Percentiles rank a stretch among this genome's conserved stretches.
These are phyloP conservation scores for Calonectria leucothoes DNA, from an alignment of 2,329 filamentous ascomycete genomes.

Conservation along the genomic window DNA sequence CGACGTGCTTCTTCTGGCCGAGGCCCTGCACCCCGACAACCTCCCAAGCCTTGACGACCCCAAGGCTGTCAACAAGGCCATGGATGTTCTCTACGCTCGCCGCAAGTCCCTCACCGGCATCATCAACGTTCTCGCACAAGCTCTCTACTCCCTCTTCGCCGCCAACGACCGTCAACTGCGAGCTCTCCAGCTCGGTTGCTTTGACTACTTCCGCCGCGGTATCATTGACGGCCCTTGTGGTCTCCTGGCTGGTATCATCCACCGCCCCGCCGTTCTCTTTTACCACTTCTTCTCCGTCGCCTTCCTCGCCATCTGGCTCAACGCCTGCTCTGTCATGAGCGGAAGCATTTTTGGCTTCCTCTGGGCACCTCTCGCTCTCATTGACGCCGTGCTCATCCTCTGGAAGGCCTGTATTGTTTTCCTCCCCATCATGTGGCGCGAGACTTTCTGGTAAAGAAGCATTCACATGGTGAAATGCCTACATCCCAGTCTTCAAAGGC, in stretches of 20 bases:
- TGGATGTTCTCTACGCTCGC: slow-evolving; percentile 85
- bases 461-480: not conserved
- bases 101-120: slow-evolving; percentile 86
- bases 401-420: slow-evolving; percentile 87
- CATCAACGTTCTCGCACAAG: slow-evolving; percentile 98
- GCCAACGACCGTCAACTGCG: slow-evolving; percentile 82
- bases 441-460: slow-evolving; percentile 55
- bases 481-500: not conserved
- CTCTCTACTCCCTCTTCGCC: slow-evolving; percentile 91
- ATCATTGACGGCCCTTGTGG: slow-evolving; percentile 83
- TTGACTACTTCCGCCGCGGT: slow-evolving; percentile 86
- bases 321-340: slow-evolving; percentile 53
- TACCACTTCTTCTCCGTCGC: slow-evolving; percentile 97
- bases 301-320: slow-evolving; percentile 83
- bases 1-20: slow-evolving; percentile 83
- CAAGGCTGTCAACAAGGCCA: slow-evolving; percentile 72
- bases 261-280: slow-evolving; percentile 80
- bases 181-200: slow-evolving; percentile 89
- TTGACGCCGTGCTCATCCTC: slow-evolving; percentile 77
- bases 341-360: slow-evolving; percentile 53
- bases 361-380: slow-evolving; percentile 68
- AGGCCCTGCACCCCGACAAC: slow-evolving; percentile 75
- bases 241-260: slow-evolving; percentile 84
- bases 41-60: slow-evolving; percentile 79
- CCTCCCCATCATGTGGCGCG: slow-evolving; percentile 81